A percentile compares a stretch with the other conserved stretches of the same genome.
Evolutionary conservation across 2,329 filamentous ascomycete genomes (phyloP).

Genomic region (Aspergillus sojae): DNA sequence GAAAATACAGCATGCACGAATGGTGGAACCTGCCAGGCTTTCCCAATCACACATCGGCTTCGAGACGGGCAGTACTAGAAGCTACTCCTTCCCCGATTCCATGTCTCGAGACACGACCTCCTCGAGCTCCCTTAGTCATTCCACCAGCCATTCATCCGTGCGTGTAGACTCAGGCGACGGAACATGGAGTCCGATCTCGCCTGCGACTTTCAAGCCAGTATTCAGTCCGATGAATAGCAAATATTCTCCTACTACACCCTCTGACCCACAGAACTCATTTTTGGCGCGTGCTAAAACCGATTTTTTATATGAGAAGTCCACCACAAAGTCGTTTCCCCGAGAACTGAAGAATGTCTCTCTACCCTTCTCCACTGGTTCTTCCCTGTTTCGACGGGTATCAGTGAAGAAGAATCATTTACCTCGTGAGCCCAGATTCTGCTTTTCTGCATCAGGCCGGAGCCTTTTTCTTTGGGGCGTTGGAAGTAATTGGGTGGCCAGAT

Average conservation of each 20-base stretch:
- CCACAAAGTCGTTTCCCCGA: conserved; percentile 19
- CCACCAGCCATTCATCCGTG: conserved; percentile 23
- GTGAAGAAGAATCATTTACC: conserved; percentile 27
- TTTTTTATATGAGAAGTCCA: conserved; percentile 19
- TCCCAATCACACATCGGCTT: conserved; percentile 21
- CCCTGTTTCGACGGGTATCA: conserved; percentile 26
- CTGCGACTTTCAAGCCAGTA: conserved; percentile 11
- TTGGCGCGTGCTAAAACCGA: conserved; percentile 12
- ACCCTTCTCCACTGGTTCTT: conserved; percentile 18
- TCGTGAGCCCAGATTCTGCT: conserved; percentile 33
- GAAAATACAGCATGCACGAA: conserved; percentile 36
- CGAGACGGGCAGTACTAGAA: conserved; percentile 21
- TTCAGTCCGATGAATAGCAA: conserved; percentile 21
- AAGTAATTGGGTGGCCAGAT: conserved; percentile 28
- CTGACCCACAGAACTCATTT: conserved; percentile 16
- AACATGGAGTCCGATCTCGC: conserved; percentile 20
- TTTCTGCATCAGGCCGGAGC: conserved; percentile 29
- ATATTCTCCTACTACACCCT: conserved; percentile 11
- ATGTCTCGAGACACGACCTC: conserved; percentile 22
- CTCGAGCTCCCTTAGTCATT: conserved; percentile 28
- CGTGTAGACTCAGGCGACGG: conserved; percentile 20
- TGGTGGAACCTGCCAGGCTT: conserved; percentile 37
- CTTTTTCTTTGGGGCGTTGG: conserved; percentile 26
- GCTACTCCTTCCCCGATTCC: conserved; percentile 21
- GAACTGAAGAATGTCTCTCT: conserved; percentile 25